phyloP scores from a whole-genome alignment of 1,139 yeast genomes.

The Hansenula lynferdii region DNA sequence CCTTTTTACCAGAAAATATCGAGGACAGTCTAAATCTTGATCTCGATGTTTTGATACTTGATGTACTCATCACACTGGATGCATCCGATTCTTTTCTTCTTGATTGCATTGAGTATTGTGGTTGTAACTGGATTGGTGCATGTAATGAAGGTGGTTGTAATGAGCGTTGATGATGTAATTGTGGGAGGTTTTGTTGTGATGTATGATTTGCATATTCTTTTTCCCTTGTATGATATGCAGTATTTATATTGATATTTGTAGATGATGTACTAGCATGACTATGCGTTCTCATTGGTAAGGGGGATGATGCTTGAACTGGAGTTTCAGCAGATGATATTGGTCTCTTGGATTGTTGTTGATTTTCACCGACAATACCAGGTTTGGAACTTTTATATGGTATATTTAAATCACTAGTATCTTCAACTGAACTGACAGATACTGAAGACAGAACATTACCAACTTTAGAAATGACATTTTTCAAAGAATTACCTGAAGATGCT shows the following conservation, averaged over 20 bases:
- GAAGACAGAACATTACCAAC: slow-evolving; percentile 24
- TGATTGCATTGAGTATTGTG: neutral
- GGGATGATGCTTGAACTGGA: neutral
- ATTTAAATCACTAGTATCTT: slow-evolving; percentile 16
- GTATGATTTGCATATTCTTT: neutral
- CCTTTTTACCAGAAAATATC: slow-evolving; percentile 17
- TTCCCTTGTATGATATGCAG: slow-evolving; percentile 1
- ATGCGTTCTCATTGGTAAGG: slow-evolving; percentile 1
- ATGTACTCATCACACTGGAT: slow-evolving; percentile 13
- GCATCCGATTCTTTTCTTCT: slow-evolving; percentile 12
- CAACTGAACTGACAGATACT: slow-evolving; percentile 18
- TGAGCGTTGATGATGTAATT: neutral
- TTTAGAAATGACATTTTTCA: slow-evolving; percentile 25
- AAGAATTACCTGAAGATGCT: slow-evolving; percentile 15
- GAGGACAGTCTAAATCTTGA: slow-evolving; percentile 22
- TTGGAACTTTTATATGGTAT: slow-evolving; percentile 15
- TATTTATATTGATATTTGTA: slow-evolving; percentile 1
- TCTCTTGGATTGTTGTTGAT: neutral
- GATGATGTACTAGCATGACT: slow-evolving; percentile 1
- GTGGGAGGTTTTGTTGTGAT: neutral
- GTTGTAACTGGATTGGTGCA: neutral
- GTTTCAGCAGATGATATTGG: slow-evolving; percentile 1
- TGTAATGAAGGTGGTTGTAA: neutral
- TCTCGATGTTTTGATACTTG: slow-evolving; percentile 18
- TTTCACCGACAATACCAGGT: slow-evolving; percentile 22